Evolutionary conservation across 2,329 filamentous ascomycete genomes (phyloP).

Genomic region (Dothistroma septosporum): DNA sequence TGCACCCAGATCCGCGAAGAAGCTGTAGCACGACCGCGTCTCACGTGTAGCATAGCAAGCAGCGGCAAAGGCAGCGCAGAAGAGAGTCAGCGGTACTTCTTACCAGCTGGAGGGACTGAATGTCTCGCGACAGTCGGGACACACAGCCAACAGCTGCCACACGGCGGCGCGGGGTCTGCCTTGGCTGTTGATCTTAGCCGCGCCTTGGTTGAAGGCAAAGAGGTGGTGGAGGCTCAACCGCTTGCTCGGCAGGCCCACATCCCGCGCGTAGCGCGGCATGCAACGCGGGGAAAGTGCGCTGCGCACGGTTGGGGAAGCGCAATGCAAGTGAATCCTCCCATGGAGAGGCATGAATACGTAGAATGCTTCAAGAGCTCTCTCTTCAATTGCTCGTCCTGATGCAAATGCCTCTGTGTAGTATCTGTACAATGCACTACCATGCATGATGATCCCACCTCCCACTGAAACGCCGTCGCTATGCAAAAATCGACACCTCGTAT

Average conservation of each 20-base stretch:
- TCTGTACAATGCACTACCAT: neutral
- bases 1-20: neutral
- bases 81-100: neutral
- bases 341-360: neutral
- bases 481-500: slow-evolving; percentile 1
- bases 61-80: neutral
- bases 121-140: neutral
- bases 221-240: neutral
- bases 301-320: neutral
- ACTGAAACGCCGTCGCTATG: slow-evolving; percentile 23
- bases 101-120: neutral
- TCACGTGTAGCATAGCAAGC: neutral
- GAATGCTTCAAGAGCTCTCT: neutral
- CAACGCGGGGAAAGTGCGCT: neutral
- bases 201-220: neutral
- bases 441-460: neutral
- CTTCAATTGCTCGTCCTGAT: neutral
- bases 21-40: neutral
- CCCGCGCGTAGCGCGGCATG: neutral
- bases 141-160: neutral
- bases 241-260: neutral
- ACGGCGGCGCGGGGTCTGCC: neutral
- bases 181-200: neutral
- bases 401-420: neutral
- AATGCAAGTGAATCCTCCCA: neutral